Conservation (phyloP, 1,284 basidiomycete genomes). For the Sphagnurus paluster region DNA sequence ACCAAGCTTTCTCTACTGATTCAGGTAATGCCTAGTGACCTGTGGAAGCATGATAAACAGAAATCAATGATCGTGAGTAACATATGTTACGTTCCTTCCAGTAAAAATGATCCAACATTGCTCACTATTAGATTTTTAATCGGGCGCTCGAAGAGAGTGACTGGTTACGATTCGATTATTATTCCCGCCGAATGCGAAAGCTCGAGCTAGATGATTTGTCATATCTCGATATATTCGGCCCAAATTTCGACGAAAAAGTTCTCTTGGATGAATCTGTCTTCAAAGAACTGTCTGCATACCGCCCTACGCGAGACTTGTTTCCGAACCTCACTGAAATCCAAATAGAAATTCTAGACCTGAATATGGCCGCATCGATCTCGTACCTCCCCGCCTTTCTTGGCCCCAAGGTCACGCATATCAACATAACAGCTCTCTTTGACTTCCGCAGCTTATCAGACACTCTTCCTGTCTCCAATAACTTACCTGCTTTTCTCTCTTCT, state of each 20-base stretch:
- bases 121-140: background rate
- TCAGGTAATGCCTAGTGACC: background rate
- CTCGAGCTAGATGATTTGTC: background rate
- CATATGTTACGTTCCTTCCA: too few relatives aligned
- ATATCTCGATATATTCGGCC: too few relatives aligned
- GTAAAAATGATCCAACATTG: too few relatives aligned
- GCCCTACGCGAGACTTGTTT: too few relatives aligned
- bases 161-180: background rate
- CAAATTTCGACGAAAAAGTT: too few relatives aligned
- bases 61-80: too few relatives aligned
- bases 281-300: background rate
- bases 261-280: background rate
- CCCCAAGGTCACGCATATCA: background rate
- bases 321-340: background rate
- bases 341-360: too few relatives aligned
- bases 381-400: background rate
- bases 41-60: too few relatives aligned
- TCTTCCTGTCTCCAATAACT: background rate
- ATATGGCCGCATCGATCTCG: background rate
- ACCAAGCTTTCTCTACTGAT: background rate
- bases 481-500: background rate
- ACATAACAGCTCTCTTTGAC: background rate
- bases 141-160: background rate
- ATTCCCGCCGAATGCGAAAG: background rate
- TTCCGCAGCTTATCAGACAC: background rate